These are phyloP conservation scores for Lipomyces mesembrius DNA, from an alignment of 805 yeast species.

Conservation along the genomic window DNA sequence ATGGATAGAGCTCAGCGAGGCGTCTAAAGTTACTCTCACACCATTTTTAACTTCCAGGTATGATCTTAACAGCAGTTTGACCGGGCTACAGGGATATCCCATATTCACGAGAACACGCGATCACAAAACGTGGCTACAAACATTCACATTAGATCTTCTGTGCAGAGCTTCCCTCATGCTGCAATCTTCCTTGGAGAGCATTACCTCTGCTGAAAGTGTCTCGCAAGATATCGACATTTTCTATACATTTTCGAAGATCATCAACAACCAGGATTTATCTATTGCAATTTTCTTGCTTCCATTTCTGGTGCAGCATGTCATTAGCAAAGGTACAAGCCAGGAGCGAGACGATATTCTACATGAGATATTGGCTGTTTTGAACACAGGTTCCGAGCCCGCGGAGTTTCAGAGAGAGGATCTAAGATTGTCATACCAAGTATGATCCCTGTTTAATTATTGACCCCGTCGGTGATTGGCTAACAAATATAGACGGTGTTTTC, in stretches of 20 bases:
- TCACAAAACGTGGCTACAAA: slow-evolving; percentile 72
- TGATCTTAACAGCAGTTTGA: slow-evolving; percentile 46
- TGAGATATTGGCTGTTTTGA: slow-evolving; percentile 66
- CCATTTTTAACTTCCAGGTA: slow-evolving; percentile 80
- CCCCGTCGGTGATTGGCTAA: background rate
- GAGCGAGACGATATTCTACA: slow-evolving; percentile 52
- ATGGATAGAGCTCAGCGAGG: slow-evolving; percentile 68
- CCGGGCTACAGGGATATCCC: slow-evolving; percentile 61
- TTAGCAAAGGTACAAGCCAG: slow-evolving; percentile 54
- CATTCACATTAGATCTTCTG: slow-evolving; percentile 68
- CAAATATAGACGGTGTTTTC: slow-evolving; percentile 59
- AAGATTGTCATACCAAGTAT: slow-evolving; percentile 63
- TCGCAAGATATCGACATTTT: slow-evolving; percentile 51
- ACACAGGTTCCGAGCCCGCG: background rate
- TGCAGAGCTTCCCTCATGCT: slow-evolving; percentile 48
- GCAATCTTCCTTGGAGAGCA: slow-evolving; percentile 20
- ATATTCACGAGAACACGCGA: slow-evolving; percentile 51
- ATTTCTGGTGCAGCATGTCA: slow-evolving; percentile 68
- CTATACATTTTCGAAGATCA: slow-evolving; percentile 63
- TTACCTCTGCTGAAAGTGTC: background rate
- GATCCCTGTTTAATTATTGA: background rate
- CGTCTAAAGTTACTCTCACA: slow-evolving; percentile 70
- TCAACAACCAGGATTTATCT: slow-evolving; percentile 70
- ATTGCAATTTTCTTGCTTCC: slow-evolving; percentile 77
- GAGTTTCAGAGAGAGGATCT: slow-evolving; percentile 49